phyloP scores from a whole-genome alignment of 2,329 filamentous ascomycete genomes.

The Ophiognomonia clavigignenti-juglandacearum region DNA sequence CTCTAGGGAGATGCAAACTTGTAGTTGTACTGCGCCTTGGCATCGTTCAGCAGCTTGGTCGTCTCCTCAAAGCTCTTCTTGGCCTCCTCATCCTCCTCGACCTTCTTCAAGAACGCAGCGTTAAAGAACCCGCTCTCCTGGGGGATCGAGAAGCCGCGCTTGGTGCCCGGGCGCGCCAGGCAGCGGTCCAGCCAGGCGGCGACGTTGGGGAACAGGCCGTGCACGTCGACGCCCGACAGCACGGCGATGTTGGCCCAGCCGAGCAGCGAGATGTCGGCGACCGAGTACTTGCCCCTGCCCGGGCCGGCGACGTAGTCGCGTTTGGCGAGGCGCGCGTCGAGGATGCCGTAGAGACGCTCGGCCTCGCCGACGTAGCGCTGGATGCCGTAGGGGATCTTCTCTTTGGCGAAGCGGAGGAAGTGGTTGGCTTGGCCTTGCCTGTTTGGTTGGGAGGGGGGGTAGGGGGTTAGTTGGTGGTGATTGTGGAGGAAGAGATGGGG shows the following conservation, averaged over 20 bases:
- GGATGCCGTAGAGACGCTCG: constrained; percentile 66
- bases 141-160: constrained; percentile 61
- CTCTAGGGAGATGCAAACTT: constrained; percentile 42
- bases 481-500: background rate
- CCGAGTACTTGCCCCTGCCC: constrained; percentile 51
- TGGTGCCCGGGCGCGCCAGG: constrained; percentile 51
- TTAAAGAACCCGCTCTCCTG: constrained; percentile 35
- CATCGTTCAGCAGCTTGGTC: constrained; percentile 29
- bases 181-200: constrained; percentile 64
- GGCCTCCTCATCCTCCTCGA: constrained; percentile 39
- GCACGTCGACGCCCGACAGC: constrained; percentile 58
- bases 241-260: constrained; percentile 60
- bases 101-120: constrained; percentile 30
- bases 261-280: constrained; percentile 68
- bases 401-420: constrained; percentile 63
- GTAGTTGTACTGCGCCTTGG: constrained; percentile 43
- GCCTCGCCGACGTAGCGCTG: constrained; percentile 74
- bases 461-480: background rate
- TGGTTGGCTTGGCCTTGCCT: constrained; percentile 75
- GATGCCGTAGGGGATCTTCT: constrained; percentile 65
- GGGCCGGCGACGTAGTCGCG: constrained; percentile 51
- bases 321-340: constrained; percentile 58
- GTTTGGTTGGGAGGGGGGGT: background rate
- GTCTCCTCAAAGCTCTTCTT: constrained; percentile 38
- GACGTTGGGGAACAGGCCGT: constrained; percentile 57